Conservation (phyloP, 257 asterid genomes). For the Apocynum venetum region DNA sequence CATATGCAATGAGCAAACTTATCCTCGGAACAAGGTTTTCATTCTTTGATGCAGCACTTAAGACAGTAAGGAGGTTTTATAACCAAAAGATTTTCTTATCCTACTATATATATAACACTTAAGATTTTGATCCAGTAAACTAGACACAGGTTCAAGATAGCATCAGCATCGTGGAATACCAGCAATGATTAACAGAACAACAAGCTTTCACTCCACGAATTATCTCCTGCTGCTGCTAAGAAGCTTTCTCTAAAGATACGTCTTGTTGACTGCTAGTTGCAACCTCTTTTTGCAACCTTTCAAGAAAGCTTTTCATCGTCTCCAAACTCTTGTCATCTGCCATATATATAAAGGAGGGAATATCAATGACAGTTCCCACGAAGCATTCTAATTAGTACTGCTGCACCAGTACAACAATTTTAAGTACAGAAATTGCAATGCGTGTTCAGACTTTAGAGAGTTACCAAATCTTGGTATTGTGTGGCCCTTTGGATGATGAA, state of each 20-base stretch:
- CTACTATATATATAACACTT: not conserved
- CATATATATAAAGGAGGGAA: not conserved
- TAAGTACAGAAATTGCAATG: not conserved
- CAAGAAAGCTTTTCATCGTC: slow-evolving; percentile 52
- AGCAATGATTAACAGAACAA: not conserved
- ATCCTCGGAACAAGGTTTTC: too few relatives aligned
- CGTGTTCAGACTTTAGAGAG: slow-evolving; percentile 5
- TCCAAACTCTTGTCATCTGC: slow-evolving; percentile 53
- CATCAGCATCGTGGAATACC: not conserved
- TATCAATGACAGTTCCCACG: not conserved
- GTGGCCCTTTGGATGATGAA: slow-evolving; percentile 79
- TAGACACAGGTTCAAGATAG: not conserved
- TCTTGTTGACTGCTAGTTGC: slow-evolving; percentile 23
- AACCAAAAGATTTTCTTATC: too few relatives aligned
- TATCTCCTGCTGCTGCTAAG: slow-evolving; percentile 1
- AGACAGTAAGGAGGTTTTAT: not conserved
- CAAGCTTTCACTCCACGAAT: not conserved
- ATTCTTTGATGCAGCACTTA: too few relatives aligned
- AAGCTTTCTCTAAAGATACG: slow-evolving; percentile 12
- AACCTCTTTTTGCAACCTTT: slow-evolving; percentile 41
- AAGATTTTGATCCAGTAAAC: not conserved
- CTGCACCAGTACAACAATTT: not conserved
- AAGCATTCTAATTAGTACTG: not conserved
- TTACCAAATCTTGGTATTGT: slow-evolving; percentile 88
- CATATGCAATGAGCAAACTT: too few relatives aligned